Evolutionary conservation across 1,284 basidiomycete species (phyloP), one percentile per base, ranked within the genome.

Genomic region (Irpex sp.): DNA sequence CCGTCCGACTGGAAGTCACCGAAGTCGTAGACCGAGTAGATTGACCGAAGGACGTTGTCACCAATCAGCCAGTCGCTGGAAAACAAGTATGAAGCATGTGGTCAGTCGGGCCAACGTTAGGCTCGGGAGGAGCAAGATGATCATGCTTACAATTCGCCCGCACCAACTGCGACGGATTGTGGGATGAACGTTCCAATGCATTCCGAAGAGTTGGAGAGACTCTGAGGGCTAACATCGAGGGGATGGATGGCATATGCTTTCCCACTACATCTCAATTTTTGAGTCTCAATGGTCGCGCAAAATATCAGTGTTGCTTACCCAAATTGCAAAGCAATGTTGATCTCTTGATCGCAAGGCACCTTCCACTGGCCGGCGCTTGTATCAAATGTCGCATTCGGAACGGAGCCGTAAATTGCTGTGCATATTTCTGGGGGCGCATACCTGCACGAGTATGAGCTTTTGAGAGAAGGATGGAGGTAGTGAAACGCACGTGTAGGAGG

Each of bases 21-120:
- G 70, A 91, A 93, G 73, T 94, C 89, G 72, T 94, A 95, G 58
- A 94, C 77, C 14, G 91, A 84, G 75, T 94, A 94, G 48, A 91
- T 76, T 7, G 91, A 91, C 59, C 93, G 90, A 62, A 93, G 80
- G 71, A 91, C 81, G 68, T 89, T 91, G 73, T 90, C 90, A 37
- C 93, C 93, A 54, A 94, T 74, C 58, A 94, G 78, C 85, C 87
- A 88, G 69, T 92, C 90, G 69, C 88, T 91, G 64, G 23, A 61
- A 35, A 42, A 49, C 16, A 42, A 12, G 28, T 28, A 28, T n/a
- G 39, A 42, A 42, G 12, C 39, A 61, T 57, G 54, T 18, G 48
- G 45, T 59, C 19, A 61, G 60, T 55, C 39, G 39, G 3, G 6
- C 16, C 12, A 42, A 42, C 39, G 39, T 42, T n/a, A 42, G 16